Percentiles rank a stretch among this genome's conserved stretches.
Conservation (phyloP, 2,329 filamentous ascomycete species). For the Thelonectria rubi region DNA sequence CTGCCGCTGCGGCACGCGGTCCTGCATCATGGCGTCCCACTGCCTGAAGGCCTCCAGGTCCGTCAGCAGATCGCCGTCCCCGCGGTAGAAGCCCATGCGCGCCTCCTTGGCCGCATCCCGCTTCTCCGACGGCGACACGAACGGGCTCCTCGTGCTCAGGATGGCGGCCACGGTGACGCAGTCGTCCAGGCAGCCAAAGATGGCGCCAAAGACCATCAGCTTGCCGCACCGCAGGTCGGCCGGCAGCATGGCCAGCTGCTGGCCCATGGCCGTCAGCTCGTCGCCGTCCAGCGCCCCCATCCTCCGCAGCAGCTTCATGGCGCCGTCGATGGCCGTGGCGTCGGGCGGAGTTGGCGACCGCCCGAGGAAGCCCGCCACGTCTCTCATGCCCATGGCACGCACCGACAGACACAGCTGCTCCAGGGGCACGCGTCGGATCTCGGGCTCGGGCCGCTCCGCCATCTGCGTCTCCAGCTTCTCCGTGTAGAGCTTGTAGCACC, state of each 20-base stretch:
- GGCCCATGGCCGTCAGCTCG: constrained; percentile 87
- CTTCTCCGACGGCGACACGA: constrained; percentile 83
- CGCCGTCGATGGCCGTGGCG: constrained; percentile 84
- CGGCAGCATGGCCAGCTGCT: constrained; percentile 93
- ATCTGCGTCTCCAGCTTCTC: constrained; percentile 85
- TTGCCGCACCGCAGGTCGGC: constrained; percentile 93
- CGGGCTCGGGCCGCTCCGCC: constrained; percentile 88
- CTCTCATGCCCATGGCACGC: constrained; percentile 89
- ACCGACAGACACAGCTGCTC: constrained; percentile 96
- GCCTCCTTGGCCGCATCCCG: constrained; percentile 84
- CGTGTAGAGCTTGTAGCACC: constrained; percentile 96
- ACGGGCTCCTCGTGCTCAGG: constrained; percentile 88
- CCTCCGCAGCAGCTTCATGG: constrained; percentile 77
- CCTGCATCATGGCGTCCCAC: constrained; percentile 75
- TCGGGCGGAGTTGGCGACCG: constrained; percentile 91
- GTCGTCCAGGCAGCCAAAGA: constrained; percentile 91
- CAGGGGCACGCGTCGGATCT: constrained; percentile 90
- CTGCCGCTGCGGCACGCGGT: constrained; percentile 67
- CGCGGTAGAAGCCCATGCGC: constrained; percentile 75
- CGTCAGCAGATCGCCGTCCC: constrained; percentile 88
- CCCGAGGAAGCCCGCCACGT: constrained; percentile 82
- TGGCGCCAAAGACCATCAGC: constrained; percentile 92
- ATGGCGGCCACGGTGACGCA: constrained; percentile 91
- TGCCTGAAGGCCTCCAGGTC: constrained; percentile 85
- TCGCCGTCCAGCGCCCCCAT: constrained; percentile 91